Base-by-base conservation (phyloP, 2,329 filamentous ascomycete species). In the Sclerotinia trifoliorum region DNA sequence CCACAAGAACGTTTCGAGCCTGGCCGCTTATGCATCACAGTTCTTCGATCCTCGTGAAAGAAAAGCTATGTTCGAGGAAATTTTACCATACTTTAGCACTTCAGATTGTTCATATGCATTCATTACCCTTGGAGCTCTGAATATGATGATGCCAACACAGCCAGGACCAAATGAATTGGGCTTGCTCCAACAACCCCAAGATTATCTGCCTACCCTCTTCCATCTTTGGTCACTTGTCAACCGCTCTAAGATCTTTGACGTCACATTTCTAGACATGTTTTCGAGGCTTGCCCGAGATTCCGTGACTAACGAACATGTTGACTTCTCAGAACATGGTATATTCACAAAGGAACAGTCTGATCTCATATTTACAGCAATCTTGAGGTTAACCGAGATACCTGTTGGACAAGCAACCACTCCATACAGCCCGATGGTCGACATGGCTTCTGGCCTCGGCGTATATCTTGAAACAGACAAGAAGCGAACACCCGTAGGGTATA, bases 191-290 rank as follows among this genome's bases (percentile, higher is more conserved):
- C 89, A 93, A 73, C 94, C 95, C 0, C 90, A 94, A 73, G 89
- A 94, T 76, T 94, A 96, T 75, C 82, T 98, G 48, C 95, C 95
- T 3, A 97, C 94, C 0, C 90, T 97, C 74, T 99, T 99, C 82
- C 95, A 99, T 78, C 81, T 98, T 1, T 99, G 95, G 95, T 95
- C 94, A 1, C 84, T 98, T 54, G 88, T 98, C 73, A 95, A 93
- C 74, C 86, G 96, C 64, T 98, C 94, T 0, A 95, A 92, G 79
- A 85, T 88, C 4, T 90, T 95, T 70, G 95, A 99, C 78, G 86
- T 91, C 68, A 90, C 90, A 71, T 94, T 96, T 75, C 86, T 98
- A 71, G 95, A 99, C 79, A 86, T 97, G 44, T 87, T 97, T 71
- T 98, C 95, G 17, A 86, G 95, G 65, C 82, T 97, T 76, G 90